Evolutionary conservation across 2,329 filamentous ascomycete species (phyloP), one percentile per base, ranked within the genome.

Genomic region (Colletotrichum orbiculare): DNA sequence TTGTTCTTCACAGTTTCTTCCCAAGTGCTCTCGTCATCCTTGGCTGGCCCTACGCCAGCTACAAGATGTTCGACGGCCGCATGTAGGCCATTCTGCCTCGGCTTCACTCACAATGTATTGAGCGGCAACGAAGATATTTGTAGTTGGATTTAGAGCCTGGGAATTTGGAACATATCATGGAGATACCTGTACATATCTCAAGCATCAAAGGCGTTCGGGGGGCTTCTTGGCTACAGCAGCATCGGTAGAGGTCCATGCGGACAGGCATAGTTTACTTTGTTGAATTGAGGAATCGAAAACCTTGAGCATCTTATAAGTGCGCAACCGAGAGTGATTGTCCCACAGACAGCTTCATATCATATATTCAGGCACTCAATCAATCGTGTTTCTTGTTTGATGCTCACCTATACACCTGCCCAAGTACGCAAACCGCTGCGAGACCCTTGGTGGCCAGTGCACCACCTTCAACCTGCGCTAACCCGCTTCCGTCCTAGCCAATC

Each of bases 11-110:
- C 25, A 68, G 67, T 34, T 60, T 57, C 49, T 46, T 50, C 11
- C 38, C 54, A 15, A 48, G 54, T 34, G 39, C 42, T 9, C 12
- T 54, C 15, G 54, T 55, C 50, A 54, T 68, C 11, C 64, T 68
- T 9, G 67, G 67, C 42, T 68, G 67, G 67, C 67, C 67, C 12
- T 67, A 68, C 59, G 46, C 43, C 35, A 59, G 58, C 45, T 52
- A 55, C 33, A 8, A 41, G 34, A 17, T 25, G 38, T 42, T 60
- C 11, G 66, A 68, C 43, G 66, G 66, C 37, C 58, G 35, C 53
- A 54, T 68, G 9, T 68, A 37, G 60, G 41, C 38, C 8, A 9
- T 46, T 3, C 4, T 25, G 17, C 11, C n/a, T 33, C 15, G 4
- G 11, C 47, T n/a, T 48, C 12, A 25, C 48, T 56, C 17, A 25